phyloP scores from a whole-genome alignment of 257 asterid genomes.

The Nicotiana paniculata region DNA sequence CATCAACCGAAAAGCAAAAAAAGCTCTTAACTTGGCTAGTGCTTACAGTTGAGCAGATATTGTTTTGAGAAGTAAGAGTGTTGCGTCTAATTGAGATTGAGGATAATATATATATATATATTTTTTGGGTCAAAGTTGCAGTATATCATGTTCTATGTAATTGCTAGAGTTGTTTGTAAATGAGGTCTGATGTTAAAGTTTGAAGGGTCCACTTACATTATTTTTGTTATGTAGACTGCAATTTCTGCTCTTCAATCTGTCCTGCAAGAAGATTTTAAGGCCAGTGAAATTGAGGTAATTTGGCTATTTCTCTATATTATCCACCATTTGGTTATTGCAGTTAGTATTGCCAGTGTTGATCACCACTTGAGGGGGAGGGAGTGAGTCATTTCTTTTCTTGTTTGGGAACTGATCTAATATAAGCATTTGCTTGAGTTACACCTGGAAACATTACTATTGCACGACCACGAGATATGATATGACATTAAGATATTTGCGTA shows the following conservation, averaged over 20 bases:
- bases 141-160: not conserved
- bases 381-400: not conserved
- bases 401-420: not conserved
- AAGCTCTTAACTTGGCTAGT: not conserved
- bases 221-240: not conserved
- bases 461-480: not conserved
- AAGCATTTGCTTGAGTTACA: not conserved
- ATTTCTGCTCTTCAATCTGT: not conserved
- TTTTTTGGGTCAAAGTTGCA: not conserved
- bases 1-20: too few relatives aligned
- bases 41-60: not conserved
- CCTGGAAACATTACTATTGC: not conserved
- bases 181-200: not conserved
- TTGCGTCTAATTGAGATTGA: not conserved
- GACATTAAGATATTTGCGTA: not conserved
- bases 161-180: not conserved
- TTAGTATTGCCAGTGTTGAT: too few relatives aligned
- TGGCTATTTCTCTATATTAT: not conserved
- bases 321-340: too few relatives aligned
- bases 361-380: too few relatives aligned
- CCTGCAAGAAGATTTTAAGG: not conserved
- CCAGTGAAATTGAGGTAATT: constrained; percentile 4
- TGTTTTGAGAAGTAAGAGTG: not conserved
- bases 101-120: not conserved
- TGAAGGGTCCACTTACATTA: not conserved